Evolutionary conservation across 2,329 filamentous ascomycete genomes (phyloP), one percentile per base, ranked within the genome.

Genomic region (Aspergillus felis): DNA sequence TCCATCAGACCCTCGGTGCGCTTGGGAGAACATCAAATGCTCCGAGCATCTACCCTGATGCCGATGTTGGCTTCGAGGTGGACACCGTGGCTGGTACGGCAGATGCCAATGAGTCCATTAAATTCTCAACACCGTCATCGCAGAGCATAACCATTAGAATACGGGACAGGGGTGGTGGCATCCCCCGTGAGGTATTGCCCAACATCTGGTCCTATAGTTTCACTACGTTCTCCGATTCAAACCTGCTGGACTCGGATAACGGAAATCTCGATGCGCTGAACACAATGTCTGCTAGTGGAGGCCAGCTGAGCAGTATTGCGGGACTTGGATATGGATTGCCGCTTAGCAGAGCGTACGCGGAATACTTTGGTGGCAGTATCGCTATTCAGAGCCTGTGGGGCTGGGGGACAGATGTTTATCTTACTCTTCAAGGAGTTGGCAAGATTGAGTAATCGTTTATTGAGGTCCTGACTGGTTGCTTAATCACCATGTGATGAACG

Each of bases 131-230:
- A 7, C 70, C 74, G 1, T 74, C 87, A 3, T 84, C 82, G 0
- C 91, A 92, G 0, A 92, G 92, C 41, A 91, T 99, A 12, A 97
- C 94, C 0, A 95, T 99, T 66, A 87, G 94, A 25, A 97, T 99
- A 65, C 87, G 94, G 8, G 94, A 99, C 71, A 87, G 92, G n/a
- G 94, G 94, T 51, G 93, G 93, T 46, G 94, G 94, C 38, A 97
- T 99, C 56, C 84, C 87, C 0, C 90, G 92, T 0, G 90, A 92
- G 17, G 87, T 94, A 28, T 78, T 94, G 35, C 87, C 88, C 4
- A 88, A 93, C 64, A 92, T 99, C 57, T 99, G 94, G 92, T 92
- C 92, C 6, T 99, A 97, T 73, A 94, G 90, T 61, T 99, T 97
- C 73, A 97, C 93, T 22, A 99, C 94, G 0, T 97, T 97, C 74